Base-by-base conservation (phyloP, 495 filamentous ascomycete genomes). In the Elasticomyces elasticus region DNA sequence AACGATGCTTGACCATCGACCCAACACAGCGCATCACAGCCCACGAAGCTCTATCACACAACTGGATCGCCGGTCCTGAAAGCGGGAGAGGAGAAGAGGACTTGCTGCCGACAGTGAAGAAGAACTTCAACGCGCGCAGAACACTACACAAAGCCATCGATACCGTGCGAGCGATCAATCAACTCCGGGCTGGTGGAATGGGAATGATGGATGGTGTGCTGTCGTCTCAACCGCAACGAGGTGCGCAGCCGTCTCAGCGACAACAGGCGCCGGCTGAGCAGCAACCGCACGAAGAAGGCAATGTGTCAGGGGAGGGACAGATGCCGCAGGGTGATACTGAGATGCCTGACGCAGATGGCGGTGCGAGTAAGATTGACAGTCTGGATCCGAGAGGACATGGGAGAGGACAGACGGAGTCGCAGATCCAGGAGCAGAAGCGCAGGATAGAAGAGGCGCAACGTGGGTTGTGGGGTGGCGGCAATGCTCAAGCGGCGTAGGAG, bases 71-170 rank as follows among this genome's bases (percentile, higher is more conserved):
- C 35, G 84, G 73, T 48, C 67, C 74, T n/a, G 66, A 71, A 56
- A 64, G 70, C 19, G 68, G 70, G 12, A 69, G 66, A 23, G 75
- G 79, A 45, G 76, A 77, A 20, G 74, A 78, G 48, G 92, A 98
- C 72, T 74, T 98, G 49, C 73, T 97, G 55, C 92, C 92, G 0
- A 86, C 83, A 1, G 86, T 98, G 58, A 94, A 94, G 79, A 96
- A 96, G 82, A 98, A 98, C 72, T 98, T 98, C 76, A 98, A 98
- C 61, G 92, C 92, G 7, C 76, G 91, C 26, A 76, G 89, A 53
- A 97, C 91, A 9, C 75, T 98, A 49, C 92, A 97, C 69, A 89
- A 90, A 12, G 92, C 92, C 25, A 97, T 98, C 67, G 92, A 98
- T 68, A 96, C 94, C 0, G 89, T 98, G 42, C 79, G 94, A n/a